Evolutionary conservation across 1,139 yeast species (phyloP).

Genomic region (Nakaseomyces glabratus): DNA sequence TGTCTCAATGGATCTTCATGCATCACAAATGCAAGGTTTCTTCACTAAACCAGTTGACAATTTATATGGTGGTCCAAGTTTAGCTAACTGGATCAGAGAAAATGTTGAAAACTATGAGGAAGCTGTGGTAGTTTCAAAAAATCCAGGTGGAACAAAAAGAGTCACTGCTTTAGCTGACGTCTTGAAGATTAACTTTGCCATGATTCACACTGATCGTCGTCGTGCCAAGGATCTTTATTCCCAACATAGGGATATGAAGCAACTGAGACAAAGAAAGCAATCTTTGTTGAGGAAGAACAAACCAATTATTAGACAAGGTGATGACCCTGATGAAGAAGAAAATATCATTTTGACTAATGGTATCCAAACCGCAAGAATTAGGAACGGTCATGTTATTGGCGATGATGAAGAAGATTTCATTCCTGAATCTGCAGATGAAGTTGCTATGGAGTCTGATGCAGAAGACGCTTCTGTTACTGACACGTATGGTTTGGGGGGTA

Average conservation of each 20-base stretch:
- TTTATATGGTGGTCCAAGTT: conserved; percentile 89
- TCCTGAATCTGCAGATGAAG: conserved; percentile 35
- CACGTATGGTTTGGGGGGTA: conserved; percentile 62
- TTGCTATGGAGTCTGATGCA: conserved; percentile 30
- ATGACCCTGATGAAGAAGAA: conserved; percentile 52
- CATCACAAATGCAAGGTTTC: conserved; percentile 98
- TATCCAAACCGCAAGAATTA: conserved; percentile 90
- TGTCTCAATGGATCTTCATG: conserved; percentile 95
- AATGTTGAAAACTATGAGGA: conserved; percentile 74
- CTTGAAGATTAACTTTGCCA: conserved; percentile 90
- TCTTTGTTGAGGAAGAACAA: conserved; percentile 32
- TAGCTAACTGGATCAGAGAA: conserved; percentile 93
- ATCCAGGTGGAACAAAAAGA: conserved; percentile 97
- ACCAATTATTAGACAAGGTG: conserved; percentile 35
- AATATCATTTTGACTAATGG: conserved; percentile 65
- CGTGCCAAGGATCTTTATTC: conserved; percentile 67
- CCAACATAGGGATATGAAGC: conserved; percentile 31
- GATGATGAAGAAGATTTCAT: conserved; percentile 89
- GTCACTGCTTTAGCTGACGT: conserved; percentile 96
- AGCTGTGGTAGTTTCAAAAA: conserved; percentile 84
- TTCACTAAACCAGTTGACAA: conserved; percentile 96
- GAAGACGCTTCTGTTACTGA: conserved; percentile 26
- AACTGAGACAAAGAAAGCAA: conserved; percentile 33
- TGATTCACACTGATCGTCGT: conserved; percentile 97
- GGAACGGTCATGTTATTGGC: conserved; percentile 94